Evolutionary conservation across 345 rosid species (phyloP), one percentile per base, ranked within the genome.

Genomic region (Melaleuca alternifolia): DNA sequence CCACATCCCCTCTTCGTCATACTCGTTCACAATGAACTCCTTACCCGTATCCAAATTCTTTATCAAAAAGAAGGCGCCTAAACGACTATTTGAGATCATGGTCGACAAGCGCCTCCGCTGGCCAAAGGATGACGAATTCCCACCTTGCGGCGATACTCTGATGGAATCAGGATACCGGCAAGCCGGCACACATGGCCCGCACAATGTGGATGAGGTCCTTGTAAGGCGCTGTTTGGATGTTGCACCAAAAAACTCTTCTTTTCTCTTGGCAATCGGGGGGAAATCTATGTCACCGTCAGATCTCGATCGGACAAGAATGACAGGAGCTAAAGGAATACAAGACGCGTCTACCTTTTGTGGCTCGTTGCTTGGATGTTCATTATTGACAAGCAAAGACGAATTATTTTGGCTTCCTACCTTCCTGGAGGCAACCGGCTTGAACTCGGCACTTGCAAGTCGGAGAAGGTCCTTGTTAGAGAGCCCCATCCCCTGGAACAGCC

Each of bases 31-130:
- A 7, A 97, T 84, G 50, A 97, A 95, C 89, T 96, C 99, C 87
- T 93, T 94, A 5, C 98, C 98, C 0, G 98, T 97, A 30, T 97
- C 99, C 87, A 97, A 90, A 87, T 95, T 96, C 94, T 94, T 97
- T 59, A 96, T 96, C 88, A 97, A 85, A 93, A 94, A 94, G 81
- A 97, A 94, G 9, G 98, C 95, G 33, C 94, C 94, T 24, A 94
- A 90, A 0, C 85, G 87, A 59, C 71, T 89, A 9, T 89, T 87
- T 1, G 97, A 92, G 11, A 90, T 37, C 54, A 59, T 59, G 3
- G 94, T 84, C 14, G 94, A 87, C 10, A 92, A 81, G 18, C 85
- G 77, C 11, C 61, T 84, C 3, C 85, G 84, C 76, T 85, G 90
- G 30, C 71, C 77, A 11, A 52, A 54, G 23, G 92, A 3, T 6